Base-by-base conservation (phyloP, 345 rosid genomes). In the Eucalyptus caleyi region DNA sequence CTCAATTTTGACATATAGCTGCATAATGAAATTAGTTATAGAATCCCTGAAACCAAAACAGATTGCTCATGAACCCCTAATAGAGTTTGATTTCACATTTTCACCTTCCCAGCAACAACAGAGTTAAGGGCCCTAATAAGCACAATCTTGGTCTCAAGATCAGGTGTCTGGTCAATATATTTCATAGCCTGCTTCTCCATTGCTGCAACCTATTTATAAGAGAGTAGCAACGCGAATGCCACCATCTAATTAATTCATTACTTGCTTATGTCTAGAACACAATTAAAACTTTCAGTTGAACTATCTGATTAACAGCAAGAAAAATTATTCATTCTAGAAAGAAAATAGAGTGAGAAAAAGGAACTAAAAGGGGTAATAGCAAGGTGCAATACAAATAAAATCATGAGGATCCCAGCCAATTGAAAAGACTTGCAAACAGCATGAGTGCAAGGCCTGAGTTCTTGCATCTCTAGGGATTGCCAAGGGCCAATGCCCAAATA, bases 161-260 rank as follows among this genome's bases (percentile, higher is more conserved):
- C 99, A 18, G 99, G 99, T 21, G 98, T 97, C 94, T 92, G 93
- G 85, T 98, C 99, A 89, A 96, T 97, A 89, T 96, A 98, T 86
- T 93, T 94, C 98, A 97, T 98, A 11, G 99, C 99, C 92, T 97
- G 99, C 94, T 97, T 99, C 90, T n/a, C 99, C 98, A 98, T 95
- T 37, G 97, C 96, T 91, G 97, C 97, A 91, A 96, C 99, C 99
- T 98, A 90, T 45, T 16, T 23, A 87, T 34, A 86, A 89, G 65
- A 53, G 42, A 77, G 50, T 47, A 26, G 62, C 27, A 24, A 59
- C 6, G 7, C 4, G 1, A 23, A 59, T 23, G 62, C 0, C 62
- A 56, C 62, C 30, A 56, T 56, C 62, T 5, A 56, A 59, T 59
- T 21, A 19, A 53, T 19, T 53, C 59, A 53, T 53, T 11, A 53